Evolutionary conservation across 208 protist genomes (phyloP).

Genomic region (Leishmania arabica): DNA sequence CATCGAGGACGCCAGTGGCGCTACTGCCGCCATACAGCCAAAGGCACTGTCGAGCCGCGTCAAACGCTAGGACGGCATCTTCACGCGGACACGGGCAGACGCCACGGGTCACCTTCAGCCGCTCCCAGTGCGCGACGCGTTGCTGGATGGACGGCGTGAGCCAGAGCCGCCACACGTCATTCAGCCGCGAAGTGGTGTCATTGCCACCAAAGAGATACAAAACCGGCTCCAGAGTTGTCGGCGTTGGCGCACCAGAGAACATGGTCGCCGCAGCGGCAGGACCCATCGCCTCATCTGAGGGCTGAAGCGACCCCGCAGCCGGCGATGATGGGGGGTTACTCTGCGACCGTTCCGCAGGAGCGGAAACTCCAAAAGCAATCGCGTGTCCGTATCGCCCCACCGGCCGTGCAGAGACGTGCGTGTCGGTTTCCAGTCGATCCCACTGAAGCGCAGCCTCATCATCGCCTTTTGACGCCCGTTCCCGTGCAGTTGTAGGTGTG

Average conservation of each 20-base stretch:
- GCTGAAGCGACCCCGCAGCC: background rate
- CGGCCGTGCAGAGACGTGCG: constrained; percentile 1
- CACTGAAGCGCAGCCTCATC: background rate
- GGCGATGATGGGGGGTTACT: background rate
- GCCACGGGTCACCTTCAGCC: constrained; percentile 2
- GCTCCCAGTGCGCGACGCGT: constrained; percentile 25
- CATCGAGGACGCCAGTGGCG: constrained; percentile 1
- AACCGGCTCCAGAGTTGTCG: constrained; percentile 22
- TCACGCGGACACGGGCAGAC: constrained; percentile 16
- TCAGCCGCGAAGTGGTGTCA: constrained; percentile 42
- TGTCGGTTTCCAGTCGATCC: constrained; percentile 5
- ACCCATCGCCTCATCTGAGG: background rate
- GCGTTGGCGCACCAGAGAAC: background rate
- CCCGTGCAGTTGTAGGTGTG: background rate
- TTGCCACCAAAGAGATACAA: constrained; percentile 70
- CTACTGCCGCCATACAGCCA: constrained; percentile 18
- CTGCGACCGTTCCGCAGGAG: background rate
- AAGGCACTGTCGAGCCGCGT: constrained; percentile 6
- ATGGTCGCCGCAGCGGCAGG: background rate
- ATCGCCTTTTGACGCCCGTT: background rate
- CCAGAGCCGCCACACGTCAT: constrained; percentile 64
- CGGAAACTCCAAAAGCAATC: background rate
- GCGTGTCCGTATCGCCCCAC: constrained; percentile 14
- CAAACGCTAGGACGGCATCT: constrained; percentile 9
- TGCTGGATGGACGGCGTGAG: constrained; percentile 30